Evolutionary conservation across 1,139 yeast genomes (phyloP).

Genomic region (Protomyces arabidopsidicola): DNA sequence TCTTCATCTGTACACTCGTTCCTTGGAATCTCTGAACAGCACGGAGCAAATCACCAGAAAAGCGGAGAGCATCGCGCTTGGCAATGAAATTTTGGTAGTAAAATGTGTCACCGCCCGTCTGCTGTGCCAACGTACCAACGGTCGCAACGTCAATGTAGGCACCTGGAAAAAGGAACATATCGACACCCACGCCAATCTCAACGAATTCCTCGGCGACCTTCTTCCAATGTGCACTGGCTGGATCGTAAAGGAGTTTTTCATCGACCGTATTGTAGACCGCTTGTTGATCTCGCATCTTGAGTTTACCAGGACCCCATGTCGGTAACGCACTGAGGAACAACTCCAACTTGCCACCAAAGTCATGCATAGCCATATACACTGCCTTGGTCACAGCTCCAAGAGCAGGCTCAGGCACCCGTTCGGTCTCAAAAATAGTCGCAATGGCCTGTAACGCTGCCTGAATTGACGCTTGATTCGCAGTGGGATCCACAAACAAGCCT

Average conservation of each 20-base stretch:
- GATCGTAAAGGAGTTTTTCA: slow-evolving; percentile 53
- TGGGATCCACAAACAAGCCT: slow-evolving; percentile 79
- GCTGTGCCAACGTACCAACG: slow-evolving; percentile 59
- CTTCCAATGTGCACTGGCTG: slow-evolving; percentile 61
- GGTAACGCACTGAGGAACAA: slow-evolving; percentile 68
- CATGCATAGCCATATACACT: slow-evolving; percentile 62
- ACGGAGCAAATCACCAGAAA: slow-evolving; percentile 56
- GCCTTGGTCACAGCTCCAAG: slow-evolving; percentile 75
- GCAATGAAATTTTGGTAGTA: slow-evolving; percentile 65
- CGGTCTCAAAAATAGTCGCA: slow-evolving; percentile 48
- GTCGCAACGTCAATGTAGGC: slow-evolving; percentile 71
- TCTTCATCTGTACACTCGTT: slow-evolving; percentile 74
- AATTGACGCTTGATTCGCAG: slow-evolving; percentile 57
- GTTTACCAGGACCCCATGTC: slow-evolving; percentile 78
- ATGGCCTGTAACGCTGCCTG: slow-evolving; percentile 64
- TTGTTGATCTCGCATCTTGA: slow-evolving; percentile 51
- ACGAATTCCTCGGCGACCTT: slow-evolving; percentile 57
- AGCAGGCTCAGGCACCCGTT: slow-evolving; percentile 60
- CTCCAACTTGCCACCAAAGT: slow-evolving; percentile 66
- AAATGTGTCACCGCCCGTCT: slow-evolving; percentile 67
- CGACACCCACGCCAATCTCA: slow-evolving; percentile 64
- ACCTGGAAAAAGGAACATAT: slow-evolving; percentile 64
- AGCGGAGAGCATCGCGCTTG: slow-evolving; percentile 64
- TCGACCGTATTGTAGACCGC: slow-evolving; percentile 45
- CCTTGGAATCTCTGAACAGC: slow-evolving; percentile 47